Conservation (phyloP, 2,329 filamentous ascomycete genomes). For the Colletotrichum tropicicola region DNA sequence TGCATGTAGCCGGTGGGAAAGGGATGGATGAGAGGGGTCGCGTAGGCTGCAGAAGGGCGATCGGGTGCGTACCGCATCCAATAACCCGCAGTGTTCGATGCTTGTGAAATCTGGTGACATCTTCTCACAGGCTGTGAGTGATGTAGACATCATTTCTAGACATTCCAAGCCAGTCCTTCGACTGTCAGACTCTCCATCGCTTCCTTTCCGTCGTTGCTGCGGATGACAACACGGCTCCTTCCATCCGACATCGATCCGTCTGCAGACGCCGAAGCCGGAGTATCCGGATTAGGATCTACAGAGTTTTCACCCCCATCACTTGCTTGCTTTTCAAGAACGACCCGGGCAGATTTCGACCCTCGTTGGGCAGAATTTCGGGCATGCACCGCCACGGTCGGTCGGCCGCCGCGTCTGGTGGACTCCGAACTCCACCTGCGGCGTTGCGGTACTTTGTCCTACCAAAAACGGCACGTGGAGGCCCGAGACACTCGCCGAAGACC, state of each 20-base stretch:
- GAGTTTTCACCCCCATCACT: background rate
- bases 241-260: too few species aligned
- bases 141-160: too few species aligned
- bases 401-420: background rate
- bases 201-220: too few species aligned
- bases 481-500: background rate
- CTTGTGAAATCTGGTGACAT: background rate
- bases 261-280: too few species aligned
- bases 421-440: background rate
- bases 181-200: too few species aligned
- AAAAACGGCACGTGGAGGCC: background rate
- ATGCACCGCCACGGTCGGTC: background rate
- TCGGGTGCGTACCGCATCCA: slow-evolving; percentile 4
- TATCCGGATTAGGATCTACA: background rate
- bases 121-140: too few species aligned
- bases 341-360: background rate
- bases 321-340: background rate
- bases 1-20: too few species aligned
- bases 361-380: background rate
- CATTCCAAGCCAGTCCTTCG: too few species aligned
- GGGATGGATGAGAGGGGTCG: too few species aligned
- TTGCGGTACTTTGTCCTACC: background rate
- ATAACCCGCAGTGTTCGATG: background rate
- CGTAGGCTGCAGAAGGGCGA: background rate
- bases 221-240: too few species aligned